Conservation (phyloP, 176 grass and related monocot species). For the Bolboschoenus planiculmis region DNA sequence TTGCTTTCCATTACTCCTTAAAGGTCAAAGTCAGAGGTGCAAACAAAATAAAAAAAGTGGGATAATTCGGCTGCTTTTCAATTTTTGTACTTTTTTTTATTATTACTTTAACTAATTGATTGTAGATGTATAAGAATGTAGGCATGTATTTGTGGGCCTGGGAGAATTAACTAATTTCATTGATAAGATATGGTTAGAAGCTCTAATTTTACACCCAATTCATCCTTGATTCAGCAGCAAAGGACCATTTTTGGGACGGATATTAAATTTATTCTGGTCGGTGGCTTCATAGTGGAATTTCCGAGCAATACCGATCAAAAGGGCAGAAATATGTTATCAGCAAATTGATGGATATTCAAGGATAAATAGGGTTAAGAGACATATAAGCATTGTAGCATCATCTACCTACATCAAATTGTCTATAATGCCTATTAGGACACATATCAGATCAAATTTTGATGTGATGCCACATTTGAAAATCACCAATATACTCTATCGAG, state of each 20-base stretch:
- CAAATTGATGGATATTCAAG: not conserved
- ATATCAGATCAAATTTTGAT: not conserved
- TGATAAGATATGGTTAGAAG: not conserved
- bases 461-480: conserved; percentile 6
- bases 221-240: not conserved
- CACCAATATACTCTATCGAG: not conserved
- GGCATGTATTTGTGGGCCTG: not conserved
- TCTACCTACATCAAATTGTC: not conserved
- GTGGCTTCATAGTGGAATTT: not conserved
- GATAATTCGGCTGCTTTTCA: not conserved
- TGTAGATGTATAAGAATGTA: not conserved
- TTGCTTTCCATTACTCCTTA: not conserved
- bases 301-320: not conserved
- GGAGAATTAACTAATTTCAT: not conserved
- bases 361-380: not conserved
- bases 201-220: conserved; percentile 7
- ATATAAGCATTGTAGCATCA: not conserved
- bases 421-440: not conserved
- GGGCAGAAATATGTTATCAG: not conserved
- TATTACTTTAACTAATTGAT: conserved; percentile 2
- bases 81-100: not conserved
- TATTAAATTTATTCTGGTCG: not conserved
- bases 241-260: not conserved
- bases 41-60: not conserved
- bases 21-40: conserved; percentile 4